Conservation (phyloP, 2,329 filamentous ascomycete species). For the Talaromyces amestolkiae region DNA sequence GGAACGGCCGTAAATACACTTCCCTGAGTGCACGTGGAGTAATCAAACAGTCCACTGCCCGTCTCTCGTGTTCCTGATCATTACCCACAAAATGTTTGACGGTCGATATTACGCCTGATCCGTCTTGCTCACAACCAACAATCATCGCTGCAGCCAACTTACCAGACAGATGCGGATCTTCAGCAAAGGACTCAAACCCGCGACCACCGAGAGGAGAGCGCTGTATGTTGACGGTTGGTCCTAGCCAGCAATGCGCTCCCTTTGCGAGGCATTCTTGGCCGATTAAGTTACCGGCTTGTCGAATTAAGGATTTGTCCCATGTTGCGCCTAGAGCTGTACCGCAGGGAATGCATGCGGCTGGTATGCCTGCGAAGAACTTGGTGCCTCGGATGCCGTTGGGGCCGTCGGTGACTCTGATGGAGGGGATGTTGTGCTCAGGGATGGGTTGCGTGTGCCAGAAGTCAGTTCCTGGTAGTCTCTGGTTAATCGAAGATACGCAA, state of each 20-base stretch:
- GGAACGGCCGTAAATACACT: constrained; percentile 63
- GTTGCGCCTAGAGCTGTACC: constrained; percentile 75
- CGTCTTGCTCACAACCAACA: constrained; percentile 51
- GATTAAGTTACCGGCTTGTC: constrained; percentile 67
- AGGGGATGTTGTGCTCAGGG: constrained; percentile 60
- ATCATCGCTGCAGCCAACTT: constrained; percentile 70
- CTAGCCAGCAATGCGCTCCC: constrained; percentile 70
- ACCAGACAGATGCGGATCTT: constrained; percentile 74
- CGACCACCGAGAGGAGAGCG: constrained; percentile 76
- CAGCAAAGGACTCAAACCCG: constrained; percentile 83
- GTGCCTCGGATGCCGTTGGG: constrained; percentile 70
- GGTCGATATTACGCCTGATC: constrained; percentile 66
- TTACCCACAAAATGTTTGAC: constrained; percentile 60
- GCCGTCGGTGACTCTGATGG: constrained; percentile 66
- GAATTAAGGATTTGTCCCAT: constrained; percentile 69
- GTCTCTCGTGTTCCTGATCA: constrained; percentile 46
- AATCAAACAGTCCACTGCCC: constrained; percentile 41
- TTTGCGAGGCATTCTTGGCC: constrained; percentile 70
- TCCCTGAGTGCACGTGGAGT: constrained; percentile 58
- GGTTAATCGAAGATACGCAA: neutral
- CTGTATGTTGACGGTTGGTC: constrained; percentile 78
- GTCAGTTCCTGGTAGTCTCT: constrained; percentile 38
- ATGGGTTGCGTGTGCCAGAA: constrained; percentile 69
- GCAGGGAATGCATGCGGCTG: constrained; percentile 78
- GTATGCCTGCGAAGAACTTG: constrained; percentile 63